These are phyloP conservation scores for Tylopilus intermedius DNA, from an alignment of 768 basidiomycete genomes.

Conservation along the genomic window DNA sequence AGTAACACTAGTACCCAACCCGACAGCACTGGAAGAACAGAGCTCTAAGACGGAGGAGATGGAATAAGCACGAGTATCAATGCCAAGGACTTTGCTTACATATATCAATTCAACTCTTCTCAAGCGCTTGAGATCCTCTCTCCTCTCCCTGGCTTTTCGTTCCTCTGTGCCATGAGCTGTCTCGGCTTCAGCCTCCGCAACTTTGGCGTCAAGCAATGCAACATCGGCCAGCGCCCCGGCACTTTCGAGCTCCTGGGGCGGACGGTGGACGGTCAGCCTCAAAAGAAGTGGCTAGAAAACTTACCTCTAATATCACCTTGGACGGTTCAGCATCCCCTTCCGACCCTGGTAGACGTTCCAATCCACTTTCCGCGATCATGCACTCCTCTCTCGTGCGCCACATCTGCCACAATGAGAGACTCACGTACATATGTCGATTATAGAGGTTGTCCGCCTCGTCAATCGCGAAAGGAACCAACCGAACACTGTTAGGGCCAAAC, in stretches of 20 bases:
- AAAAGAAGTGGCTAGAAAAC: conserved; percentile 6
- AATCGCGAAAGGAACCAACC: conserved; percentile 90
- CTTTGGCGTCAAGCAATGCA: conserved; percentile 65
- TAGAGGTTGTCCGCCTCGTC: conserved; percentile 94
- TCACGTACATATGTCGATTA: conserved; percentile 84
- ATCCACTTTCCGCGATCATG: conserved; percentile 87
- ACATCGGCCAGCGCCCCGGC: conserved; percentile 69
- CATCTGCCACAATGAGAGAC: conserved; percentile 86
- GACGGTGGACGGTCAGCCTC: neutral
- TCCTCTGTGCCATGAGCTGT: conserved; percentile 46
- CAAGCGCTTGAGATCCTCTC: conserved; percentile 79
- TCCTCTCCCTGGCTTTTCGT: conserved; percentile 60
- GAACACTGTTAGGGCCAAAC: conserved; percentile 47
- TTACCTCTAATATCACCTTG: conserved; percentile 41
- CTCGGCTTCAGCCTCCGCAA: conserved; percentile 61
- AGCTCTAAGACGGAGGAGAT: conserved; percentile 47
- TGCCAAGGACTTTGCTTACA: conserved; percentile 43
- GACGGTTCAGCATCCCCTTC: conserved; percentile 54
- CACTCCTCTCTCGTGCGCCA: conserved; percentile 95
- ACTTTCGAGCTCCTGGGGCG: conserved; percentile 49
- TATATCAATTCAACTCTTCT: conserved; percentile 92
- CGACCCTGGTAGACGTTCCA: conserved; percentile 72
- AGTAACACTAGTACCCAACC: conserved; percentile 91
- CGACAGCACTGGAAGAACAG: conserved; percentile 77
- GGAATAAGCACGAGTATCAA: neutral